Percentiles rank a stretch among this genome's conserved stretches.
Evolutionary conservation across 2,329 filamentous ascomycete species (phyloP).

Genomic region (Lasiodiplodia hormozganensis): DNA sequence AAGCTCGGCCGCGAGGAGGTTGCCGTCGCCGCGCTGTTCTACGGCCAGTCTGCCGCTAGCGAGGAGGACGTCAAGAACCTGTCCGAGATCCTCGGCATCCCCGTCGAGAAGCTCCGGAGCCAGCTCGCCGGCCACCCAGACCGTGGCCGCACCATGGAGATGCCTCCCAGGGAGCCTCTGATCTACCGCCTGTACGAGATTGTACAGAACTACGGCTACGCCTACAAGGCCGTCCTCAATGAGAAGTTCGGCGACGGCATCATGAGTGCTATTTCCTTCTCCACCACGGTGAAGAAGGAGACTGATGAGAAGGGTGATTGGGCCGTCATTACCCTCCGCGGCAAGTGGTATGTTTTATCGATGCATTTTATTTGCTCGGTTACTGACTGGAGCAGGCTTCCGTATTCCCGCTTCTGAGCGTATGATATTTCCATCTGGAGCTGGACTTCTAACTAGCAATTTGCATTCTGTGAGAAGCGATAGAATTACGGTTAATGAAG

Average conservation of each 20-base stretch:
- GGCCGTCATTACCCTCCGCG: slow-evolving; percentile 83
- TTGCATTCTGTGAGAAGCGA: neutral
- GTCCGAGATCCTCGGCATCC: slow-evolving; percentile 68
- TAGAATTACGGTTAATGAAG: slow-evolving; percentile 17
- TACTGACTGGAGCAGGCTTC: slow-evolving; percentile 49
- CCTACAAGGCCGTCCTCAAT: slow-evolving; percentile 93
- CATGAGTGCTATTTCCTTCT: slow-evolving; percentile 94
- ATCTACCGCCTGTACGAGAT: slow-evolving; percentile 94
- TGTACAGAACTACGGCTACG: slow-evolving; percentile 95
- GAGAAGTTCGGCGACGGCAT: slow-evolving; percentile 86
- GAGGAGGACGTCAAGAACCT: slow-evolving; percentile 73
- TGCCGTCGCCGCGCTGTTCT: slow-evolving; percentile 86
- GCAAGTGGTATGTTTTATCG: slow-evolving; percentile 72
- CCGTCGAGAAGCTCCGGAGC: slow-evolving; percentile 61
- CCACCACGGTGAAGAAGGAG: slow-evolving; percentile 93
- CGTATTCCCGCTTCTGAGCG: slow-evolving; percentile 56
- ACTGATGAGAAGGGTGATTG: slow-evolving; percentile 83
- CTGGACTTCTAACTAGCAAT: neutral
- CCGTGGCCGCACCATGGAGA: slow-evolving; percentile 77
- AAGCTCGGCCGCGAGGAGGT: slow-evolving; percentile 81
- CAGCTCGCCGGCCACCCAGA: slow-evolving; percentile 79
- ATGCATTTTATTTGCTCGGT: neutral
- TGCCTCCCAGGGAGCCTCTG: slow-evolving; percentile 84
- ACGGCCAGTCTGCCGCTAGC: slow-evolving; percentile 80
- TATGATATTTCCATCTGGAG: neutral